These are phyloP conservation scores for Saitozyma sp. DNA, from an alignment of 768 basidiomycete genomes.

Conservation along the genomic window DNA sequence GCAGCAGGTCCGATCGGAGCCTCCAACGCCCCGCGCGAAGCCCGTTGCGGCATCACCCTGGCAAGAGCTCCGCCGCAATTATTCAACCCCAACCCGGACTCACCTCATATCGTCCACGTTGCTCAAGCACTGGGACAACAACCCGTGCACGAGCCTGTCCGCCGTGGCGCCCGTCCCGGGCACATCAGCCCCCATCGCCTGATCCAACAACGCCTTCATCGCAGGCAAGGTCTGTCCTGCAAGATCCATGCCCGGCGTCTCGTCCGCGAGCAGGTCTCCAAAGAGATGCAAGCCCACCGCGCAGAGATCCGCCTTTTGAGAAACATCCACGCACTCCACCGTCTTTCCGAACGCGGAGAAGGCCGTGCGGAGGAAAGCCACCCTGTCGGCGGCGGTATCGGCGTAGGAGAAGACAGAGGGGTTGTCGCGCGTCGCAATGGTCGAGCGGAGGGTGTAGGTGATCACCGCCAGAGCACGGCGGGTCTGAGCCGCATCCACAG, in stretches of 20 bases:
- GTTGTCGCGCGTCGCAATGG: slow-evolving; percentile 58
- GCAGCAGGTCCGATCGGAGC: background rate
- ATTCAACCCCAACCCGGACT: slow-evolving; percentile 27
- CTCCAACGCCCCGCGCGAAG: too few species aligned
- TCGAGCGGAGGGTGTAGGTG: slow-evolving; percentile 73
- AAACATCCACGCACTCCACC: slow-evolving; percentile 61
- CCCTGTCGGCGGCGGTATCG: slow-evolving; percentile 63
- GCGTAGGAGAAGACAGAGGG: slow-evolving; percentile 29
- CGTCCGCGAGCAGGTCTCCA: slow-evolving; percentile 80
- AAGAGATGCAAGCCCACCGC: slow-evolving; percentile 78
- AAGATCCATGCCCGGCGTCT: slow-evolving; percentile 73
- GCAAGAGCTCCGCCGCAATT: background rate
- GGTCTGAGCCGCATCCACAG: slow-evolving; percentile 35
- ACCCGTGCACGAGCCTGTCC: slow-evolving; percentile 62
- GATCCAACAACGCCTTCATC: slow-evolving; percentile 70
- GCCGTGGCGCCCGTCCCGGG: slow-evolving; percentile 43
- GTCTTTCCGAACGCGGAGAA: slow-evolving; percentile 66
- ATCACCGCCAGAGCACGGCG: slow-evolving; percentile 60
- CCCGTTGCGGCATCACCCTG: too few species aligned
- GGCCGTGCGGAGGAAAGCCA: slow-evolving; percentile 65
- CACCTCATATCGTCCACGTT: slow-evolving; percentile 93
- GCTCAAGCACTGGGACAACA: slow-evolving; percentile 79
- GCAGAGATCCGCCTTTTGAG: slow-evolving; percentile 71
- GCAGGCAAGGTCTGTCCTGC: slow-evolving; percentile 77
- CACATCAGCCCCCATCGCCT: slow-evolving; percentile 51